Evolutionary conservation across 2,329 filamentous ascomycete genomes (phyloP), one percentile per base, ranked within the genome.

Genomic region (Botrytis fabae): DNA sequence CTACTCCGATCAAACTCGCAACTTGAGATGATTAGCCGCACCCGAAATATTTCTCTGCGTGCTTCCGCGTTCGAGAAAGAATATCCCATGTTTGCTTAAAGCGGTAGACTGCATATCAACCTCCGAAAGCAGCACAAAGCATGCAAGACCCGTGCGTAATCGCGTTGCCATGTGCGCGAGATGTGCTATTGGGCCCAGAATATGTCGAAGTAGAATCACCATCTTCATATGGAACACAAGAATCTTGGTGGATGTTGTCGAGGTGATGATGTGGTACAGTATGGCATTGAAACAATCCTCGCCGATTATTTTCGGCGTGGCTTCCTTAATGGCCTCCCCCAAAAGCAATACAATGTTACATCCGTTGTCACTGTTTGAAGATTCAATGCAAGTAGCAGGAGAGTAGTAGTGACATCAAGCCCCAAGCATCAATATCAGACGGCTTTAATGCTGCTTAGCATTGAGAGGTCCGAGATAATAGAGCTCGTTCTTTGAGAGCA

Each of bases 21-120:
- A 4, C 40, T 28, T 6, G 14, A 28, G 22, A 22, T 66, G 14
- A 35, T 51, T 57, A 16, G 12, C 48, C 28, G 38, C 48, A 42
- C 12, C 54, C 2, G 6, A 20, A 12, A 44, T 18, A 6, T 18
- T 68, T 42, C 48, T 69, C 48, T 57, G 65, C 48, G 32, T 16
- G 18, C 38, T 59, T 42, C 48, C 65, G 48, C 25, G 35, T 68
- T 68, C 48, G 65, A 68, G 65, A 68, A 69, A n/a, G n/a, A 57
- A 44, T 9, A 66, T 54, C 32, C 35, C 48, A 57, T 42, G 65
- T 44, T 57, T 57, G 48, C n/a, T 42, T 25, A 9, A 32, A 10
- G 20, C 65, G 65, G 65, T 28, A 57, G 54, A 35, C 14, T 40
- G 16, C 65, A 44, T 57, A 22, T 22, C 32, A 42, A 32, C n/a